Percentiles rank a stretch among this genome's conserved stretches.
Conservation (phyloP, 1,284 basidiomycete species). For the Volvariella surrecta region DNA sequence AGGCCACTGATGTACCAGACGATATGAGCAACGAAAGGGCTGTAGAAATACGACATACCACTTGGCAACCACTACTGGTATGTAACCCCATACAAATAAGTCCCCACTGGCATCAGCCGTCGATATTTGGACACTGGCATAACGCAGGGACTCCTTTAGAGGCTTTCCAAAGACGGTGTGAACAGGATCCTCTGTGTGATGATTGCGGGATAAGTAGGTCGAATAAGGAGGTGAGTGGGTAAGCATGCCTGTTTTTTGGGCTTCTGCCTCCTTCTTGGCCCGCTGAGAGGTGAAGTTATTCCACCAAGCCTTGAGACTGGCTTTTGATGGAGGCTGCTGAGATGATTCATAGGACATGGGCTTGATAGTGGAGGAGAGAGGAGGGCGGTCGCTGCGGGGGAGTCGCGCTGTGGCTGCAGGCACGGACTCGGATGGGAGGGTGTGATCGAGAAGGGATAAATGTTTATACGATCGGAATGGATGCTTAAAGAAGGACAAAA, state of each 20-base stretch:
- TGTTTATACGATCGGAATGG: too few relatives aligned
- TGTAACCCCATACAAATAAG: conserved; percentile 87
- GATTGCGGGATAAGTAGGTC: conserved; percentile 1
- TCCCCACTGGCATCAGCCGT: conserved; percentile 81
- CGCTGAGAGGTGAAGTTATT: conserved; percentile 62
- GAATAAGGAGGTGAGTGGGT: conserved; percentile 2
- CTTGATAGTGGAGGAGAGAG: conserved; percentile 2
- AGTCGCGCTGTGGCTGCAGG: conserved; percentile 5
- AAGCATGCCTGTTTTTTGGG: conserved; percentile 6
- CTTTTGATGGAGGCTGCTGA: conserved; percentile 33
- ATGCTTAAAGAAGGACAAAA: neutral
- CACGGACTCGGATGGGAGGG: conserved; percentile 8
- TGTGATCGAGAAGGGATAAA: conserved; percentile 3
- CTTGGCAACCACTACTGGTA: conserved; percentile 96
- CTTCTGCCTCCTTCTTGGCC: conserved; percentile 39
- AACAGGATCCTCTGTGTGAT: conserved; percentile 7
- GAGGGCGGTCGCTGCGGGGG: conserved; percentile 5
- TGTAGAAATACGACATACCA: conserved; percentile 51
- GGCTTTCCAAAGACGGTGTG: conserved; percentile 79
- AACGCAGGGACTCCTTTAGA: conserved; percentile 75
- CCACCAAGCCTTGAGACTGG: conserved; percentile 79
- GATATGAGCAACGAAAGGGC: conserved; percentile 5
- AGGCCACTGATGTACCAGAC: conserved; percentile 50
- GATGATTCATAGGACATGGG: conserved; percentile 13
- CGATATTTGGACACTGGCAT: conserved; percentile 91